Conservation (phyloP, 1,139 yeast species). For the Blastobotrys persicus region DNA sequence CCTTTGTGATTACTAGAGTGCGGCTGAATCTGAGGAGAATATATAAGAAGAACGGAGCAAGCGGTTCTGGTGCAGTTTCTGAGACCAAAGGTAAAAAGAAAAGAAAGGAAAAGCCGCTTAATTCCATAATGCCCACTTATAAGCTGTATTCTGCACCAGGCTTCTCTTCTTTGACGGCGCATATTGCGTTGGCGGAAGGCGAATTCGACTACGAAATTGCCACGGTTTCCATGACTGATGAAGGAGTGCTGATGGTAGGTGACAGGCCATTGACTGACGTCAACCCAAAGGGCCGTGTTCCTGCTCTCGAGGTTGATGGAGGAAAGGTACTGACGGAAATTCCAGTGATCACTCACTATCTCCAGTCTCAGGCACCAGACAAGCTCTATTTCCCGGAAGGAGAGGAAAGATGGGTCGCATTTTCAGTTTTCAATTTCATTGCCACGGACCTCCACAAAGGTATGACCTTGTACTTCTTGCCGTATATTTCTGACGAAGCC, state of each 20-base stretch:
- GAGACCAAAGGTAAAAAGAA: not conserved
- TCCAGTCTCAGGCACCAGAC: slow-evolving; percentile 4
- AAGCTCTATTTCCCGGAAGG: slow-evolving; percentile 8
- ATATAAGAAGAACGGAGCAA: not conserved
- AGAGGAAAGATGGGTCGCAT: not conserved
- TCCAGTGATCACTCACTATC: slow-evolving; percentile 3
- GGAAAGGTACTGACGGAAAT: not conserved
- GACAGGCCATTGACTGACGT: not conserved
- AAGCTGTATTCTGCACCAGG: slow-evolving; percentile 13
- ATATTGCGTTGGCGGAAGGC: slow-evolving; percentile 14
- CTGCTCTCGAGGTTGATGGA: not conserved
- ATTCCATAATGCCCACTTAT: not conserved
- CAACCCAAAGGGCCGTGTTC: slow-evolving; percentile 1
- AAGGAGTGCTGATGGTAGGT: not conserved
- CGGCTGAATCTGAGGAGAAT: not conserved
- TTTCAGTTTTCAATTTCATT: not conserved
- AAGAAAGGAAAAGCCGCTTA: not conserved
- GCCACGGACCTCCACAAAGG: not conserved
- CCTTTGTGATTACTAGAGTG: not conserved
- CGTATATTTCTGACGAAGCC: not conserved
- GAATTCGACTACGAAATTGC: slow-evolving; percentile 11
- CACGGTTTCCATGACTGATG: not conserved
- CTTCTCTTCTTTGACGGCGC: slow-evolving; percentile 15
- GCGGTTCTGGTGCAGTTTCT: too few species aligned
- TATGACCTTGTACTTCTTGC: not conserved